Evolutionary conservation across 2,329 filamentous ascomycete species (phyloP).

Genomic region (Alternaria panax): DNA sequence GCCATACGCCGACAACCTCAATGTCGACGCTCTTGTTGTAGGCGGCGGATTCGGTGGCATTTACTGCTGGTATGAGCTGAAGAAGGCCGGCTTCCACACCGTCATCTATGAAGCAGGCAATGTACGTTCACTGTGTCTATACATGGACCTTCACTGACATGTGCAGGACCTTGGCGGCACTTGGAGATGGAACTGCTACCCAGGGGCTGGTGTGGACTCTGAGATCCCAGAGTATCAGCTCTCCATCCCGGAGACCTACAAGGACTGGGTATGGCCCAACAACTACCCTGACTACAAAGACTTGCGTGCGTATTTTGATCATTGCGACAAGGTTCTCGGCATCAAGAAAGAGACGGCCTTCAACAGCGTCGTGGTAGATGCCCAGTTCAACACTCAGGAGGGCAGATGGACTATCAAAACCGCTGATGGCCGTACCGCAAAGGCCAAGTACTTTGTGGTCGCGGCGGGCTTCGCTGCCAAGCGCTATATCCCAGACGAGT

Average conservation of each 20-base stretch:
- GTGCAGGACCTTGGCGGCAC: neutral
- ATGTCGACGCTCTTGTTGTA: slow-evolving; percentile 30
- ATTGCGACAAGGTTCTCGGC: slow-evolving; percentile 60
- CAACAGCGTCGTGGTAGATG: slow-evolving; percentile 59
- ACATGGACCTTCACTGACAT: neutral
- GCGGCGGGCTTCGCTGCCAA: slow-evolving; percentile 64
- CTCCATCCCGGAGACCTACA: slow-evolving; percentile 52
- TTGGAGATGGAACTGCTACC: slow-evolving; percentile 9
- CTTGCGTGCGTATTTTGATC: slow-evolving; percentile 63
- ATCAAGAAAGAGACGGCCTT: slow-evolving; percentile 63
- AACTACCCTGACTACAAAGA: slow-evolving; percentile 60
- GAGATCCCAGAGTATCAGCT: slow-evolving; percentile 53
- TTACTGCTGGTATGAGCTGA: slow-evolving; percentile 33
- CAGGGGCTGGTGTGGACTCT: slow-evolving; percentile 53
- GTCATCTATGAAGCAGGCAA: neutral
- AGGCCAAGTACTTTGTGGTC: slow-evolving; percentile 58
- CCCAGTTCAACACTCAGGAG: slow-evolving; percentile 54
- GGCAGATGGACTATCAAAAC: slow-evolving; percentile 59
- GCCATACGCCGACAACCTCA: slow-evolving; percentile 40
- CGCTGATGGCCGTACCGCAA: slow-evolving; percentile 55
- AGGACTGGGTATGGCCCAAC: slow-evolving; percentile 60
- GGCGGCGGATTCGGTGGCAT: slow-evolving; percentile 47
- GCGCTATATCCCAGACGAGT: slow-evolving; percentile 61
- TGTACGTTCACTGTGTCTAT: neutral
- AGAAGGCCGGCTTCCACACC: slow-evolving; percentile 17